Evolutionary conservation across 208 protist genomes (phyloP), one percentile per base, ranked within the genome.

Genomic region (Phytomonas sp.): DNA sequence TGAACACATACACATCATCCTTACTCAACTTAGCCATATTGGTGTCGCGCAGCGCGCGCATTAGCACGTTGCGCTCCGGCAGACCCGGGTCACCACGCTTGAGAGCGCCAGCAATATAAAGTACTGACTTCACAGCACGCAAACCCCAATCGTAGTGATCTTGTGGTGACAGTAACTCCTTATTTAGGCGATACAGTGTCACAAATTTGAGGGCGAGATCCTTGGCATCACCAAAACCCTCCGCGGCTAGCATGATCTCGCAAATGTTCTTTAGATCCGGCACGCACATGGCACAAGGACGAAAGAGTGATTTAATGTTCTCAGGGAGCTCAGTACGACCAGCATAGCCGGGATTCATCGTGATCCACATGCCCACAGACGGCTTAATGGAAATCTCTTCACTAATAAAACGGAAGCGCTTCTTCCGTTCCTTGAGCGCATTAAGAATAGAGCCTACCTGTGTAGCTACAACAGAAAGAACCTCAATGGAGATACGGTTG

Each of bases 111-210:
- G 98, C 98, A 77, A 98, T 98, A 76, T 97, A 96, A 33, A 99
- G 81, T 71, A 99, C 97, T 40, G 98, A 98, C 78, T 99, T 99
- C n/a, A 99, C 97, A 5, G 98, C 98, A 73, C 98, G 94, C 60
- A 99, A 86, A 80, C 98, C 98, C 98, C 98, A 99, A 85, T 99
- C 98, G 83, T 99, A 99, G 82, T 99, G 98, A 68, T 98, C 90
- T 76, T 99, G 97, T 37, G 98, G 96, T 7, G 96, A 98, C 34
- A 99, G 90, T 34, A 99, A 85, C 74, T 99, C 96, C 77, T 93
- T 94, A 77, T 97, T 98, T 59, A 99, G 85, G 60, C 88, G 83
- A 81, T 99, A 99, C 13, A 99, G 86, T 1, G 97, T 99, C 59
- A 98, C 97, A 79, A 99, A 99, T 87, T 99, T 99, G 33, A 98